Base-by-base conservation (phyloP, 2,329 filamentous ascomycete genomes). In the Xylariaceae sp. region DNA sequence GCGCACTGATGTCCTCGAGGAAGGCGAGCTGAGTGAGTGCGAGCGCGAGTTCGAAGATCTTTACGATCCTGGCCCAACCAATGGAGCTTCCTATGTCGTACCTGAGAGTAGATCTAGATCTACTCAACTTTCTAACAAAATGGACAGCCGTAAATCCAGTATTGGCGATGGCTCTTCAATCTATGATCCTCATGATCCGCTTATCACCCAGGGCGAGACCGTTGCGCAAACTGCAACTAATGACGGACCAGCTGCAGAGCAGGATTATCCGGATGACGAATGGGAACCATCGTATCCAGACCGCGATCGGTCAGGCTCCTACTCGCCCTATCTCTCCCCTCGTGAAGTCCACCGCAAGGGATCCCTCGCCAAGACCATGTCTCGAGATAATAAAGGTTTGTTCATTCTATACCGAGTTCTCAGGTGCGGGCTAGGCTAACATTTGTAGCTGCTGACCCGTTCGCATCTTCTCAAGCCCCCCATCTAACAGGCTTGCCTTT, bases 21-120 rank as follows among this genome's bases (percentile, higher is more conserved):
- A 95, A 67, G 89, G 88, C 13, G 90, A 95, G 71, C 72, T 94
- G 35, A 89, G 85, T 63, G 90, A 93, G 66, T 82, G 80, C 64
- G 90, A 93, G 66, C 82, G 79, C 15, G 85, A 88, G 66, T 78
- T 81, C 53, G 81, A 85, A 53, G 81, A 85, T 65, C 67, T 80
- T 2, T 84, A 85, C 62, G 80, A 83, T 53, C 77, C 80, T 8
- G 66, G 65, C 51, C 67, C 66, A 51, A 37, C 57, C 3, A 23
- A 53, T 35, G 55, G 56, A 13, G 42, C 45, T 23, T 6, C 53
- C 11, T 30, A 59, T 6, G 35, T 53, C 11, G 54, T 50, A 37
- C 39, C 49, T 1, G 52, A 30, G 17, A 57, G 34, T 30, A 61
- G 60, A 18, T 50, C 61, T 34, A 52, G 60, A 18, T 50, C 61